Evolutionary conservation across 2,329 filamentous ascomycete genomes (phyloP), one percentile per base, ranked within the genome.

Genomic region (Proliferodiscus dingleyae): DNA sequence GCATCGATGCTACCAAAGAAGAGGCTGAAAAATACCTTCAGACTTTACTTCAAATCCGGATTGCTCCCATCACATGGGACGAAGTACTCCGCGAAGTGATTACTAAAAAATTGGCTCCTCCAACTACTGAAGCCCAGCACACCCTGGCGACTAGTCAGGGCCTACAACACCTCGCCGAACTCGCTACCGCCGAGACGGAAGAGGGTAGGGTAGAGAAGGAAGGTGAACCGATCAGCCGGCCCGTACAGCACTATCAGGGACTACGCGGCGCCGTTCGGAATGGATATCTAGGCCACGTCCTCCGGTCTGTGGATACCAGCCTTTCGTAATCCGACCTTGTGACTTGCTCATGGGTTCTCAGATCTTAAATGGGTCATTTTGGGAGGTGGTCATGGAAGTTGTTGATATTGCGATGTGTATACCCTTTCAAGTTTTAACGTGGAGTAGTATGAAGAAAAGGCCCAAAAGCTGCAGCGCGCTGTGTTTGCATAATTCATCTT

Each of bases 101-200:
- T 30, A 51, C 43, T 10, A 47, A 37, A 41, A 42, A 47, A 21
- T 41, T 47, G 33, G 38, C 41, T 22, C n/a, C 24, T 22, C 5
- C 37, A 18, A 36, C 16, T 9, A 10, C 10, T 5, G 34, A 53
- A 22, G 54, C 46, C 30, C 46, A 55, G 38, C 48, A 58, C 24
- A 51, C 51, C 40, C 43, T 55, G 16, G 55, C 54, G n/a, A 53
- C 58, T 5, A 56, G 47, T 28, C 55, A 60, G 37, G 52, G 54
- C 7, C 66, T 85, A 40, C 79, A 84, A 61, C 78, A 76, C 49
- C 66, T 84, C 7, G 81, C 79, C 6, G 78, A 84, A 54, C 62
- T 68, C 37, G 61, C 61, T 9, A 62, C 61, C n/a, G 61, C 60
- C 13, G 24, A 26, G 24, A 46, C 50, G 7, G 56, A 54, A 32